Conservation (phyloP, 768 basidiomycete genomes). For the Tremella mesenterica region DNA sequence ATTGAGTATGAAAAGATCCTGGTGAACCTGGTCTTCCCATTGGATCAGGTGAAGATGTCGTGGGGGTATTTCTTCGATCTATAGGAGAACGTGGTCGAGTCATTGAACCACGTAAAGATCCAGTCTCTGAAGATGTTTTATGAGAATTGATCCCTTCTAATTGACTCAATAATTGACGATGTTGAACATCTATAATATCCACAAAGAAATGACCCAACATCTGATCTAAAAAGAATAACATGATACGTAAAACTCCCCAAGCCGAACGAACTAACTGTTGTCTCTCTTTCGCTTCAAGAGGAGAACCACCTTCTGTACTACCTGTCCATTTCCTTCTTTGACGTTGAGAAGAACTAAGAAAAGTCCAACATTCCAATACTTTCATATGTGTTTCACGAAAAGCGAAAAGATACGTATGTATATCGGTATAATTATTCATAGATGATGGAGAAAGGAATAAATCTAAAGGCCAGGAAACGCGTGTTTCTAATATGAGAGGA, state of each 20-base stretch:
- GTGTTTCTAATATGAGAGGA: conserved; percentile 60
- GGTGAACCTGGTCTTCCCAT: conserved; percentile 2
- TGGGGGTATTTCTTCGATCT: not conserved
- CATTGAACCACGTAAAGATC: conserved; percentile 12
- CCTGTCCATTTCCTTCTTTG: conserved; percentile 78
- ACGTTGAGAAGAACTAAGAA: conserved; percentile 75
- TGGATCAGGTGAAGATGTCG: conserved; percentile 1
- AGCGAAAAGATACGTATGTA: conserved; percentile 76
- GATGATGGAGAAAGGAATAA: conserved; percentile 74
- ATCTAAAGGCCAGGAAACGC: conserved; percentile 76
- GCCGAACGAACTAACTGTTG: conserved; percentile 62
- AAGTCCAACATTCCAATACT: conserved; percentile 73
- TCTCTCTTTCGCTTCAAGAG: conserved; percentile 56
- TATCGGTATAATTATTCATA: conserved; percentile 60
- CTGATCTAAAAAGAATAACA: conserved; percentile 86
- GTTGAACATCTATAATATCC: conserved; percentile 81
- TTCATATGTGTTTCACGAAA: conserved; percentile 74
- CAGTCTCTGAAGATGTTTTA: not conserved
- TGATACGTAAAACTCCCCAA: conserved; percentile 78
- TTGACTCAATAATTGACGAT: conserved; percentile 58
- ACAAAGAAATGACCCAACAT: conserved; percentile 77
- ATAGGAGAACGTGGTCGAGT: not conserved
- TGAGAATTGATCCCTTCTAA: conserved; percentile 9
- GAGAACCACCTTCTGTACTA: conserved; percentile 73
- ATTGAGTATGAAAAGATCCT: conserved; percentile 5